phyloP scores from a whole-genome alignment of 352 stramenopile genomes.

The Pythium phragmiticola region DNA sequence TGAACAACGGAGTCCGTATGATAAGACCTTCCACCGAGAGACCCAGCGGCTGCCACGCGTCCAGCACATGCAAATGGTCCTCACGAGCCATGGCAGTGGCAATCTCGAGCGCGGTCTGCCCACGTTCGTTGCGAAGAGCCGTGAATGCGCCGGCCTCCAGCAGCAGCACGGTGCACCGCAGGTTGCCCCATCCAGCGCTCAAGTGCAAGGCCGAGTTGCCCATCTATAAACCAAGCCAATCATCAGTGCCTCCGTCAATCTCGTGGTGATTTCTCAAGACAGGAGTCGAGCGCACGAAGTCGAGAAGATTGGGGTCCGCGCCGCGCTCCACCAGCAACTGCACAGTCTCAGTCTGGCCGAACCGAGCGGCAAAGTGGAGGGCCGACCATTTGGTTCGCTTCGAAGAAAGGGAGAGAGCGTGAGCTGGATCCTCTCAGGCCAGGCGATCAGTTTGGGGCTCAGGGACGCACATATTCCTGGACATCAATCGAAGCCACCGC shows the following conservation, averaged over 20 bases:
- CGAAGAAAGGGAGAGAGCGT: not conserved
- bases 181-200: conserved; percentile 63
- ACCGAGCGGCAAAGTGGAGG: conserved; percentile 59
- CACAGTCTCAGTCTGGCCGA: conserved; percentile 47
- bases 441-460: too few relatives aligned
- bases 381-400: conserved; percentile 59
- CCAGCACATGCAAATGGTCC: conserved; percentile 41
- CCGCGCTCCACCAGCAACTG: conserved; percentile 47
- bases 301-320: conserved; percentile 42
- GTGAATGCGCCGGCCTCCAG: conserved; percentile 48
- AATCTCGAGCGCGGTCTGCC: conserved; percentile 44
- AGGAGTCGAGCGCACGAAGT: conserved; percentile 34
- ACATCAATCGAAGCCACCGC: conserved; percentile 42
- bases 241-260: not conserved
- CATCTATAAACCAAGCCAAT: conserved; percentile 27
- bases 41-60: conserved; percentile 45
- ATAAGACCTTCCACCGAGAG: conserved; percentile 37
- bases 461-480: conserved; percentile 43
- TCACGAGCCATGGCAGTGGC: conserved; percentile 34
- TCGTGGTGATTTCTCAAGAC: not conserved
- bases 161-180: conserved; percentile 51
- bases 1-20: not conserved
- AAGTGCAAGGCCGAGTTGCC: conserved; percentile 72
- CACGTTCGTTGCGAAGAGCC: conserved; percentile 28
- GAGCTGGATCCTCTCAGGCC: not conserved